phyloP scores from a whole-genome alignment of 805 yeast species.

The Kluyveromyces starmeri region DNA sequence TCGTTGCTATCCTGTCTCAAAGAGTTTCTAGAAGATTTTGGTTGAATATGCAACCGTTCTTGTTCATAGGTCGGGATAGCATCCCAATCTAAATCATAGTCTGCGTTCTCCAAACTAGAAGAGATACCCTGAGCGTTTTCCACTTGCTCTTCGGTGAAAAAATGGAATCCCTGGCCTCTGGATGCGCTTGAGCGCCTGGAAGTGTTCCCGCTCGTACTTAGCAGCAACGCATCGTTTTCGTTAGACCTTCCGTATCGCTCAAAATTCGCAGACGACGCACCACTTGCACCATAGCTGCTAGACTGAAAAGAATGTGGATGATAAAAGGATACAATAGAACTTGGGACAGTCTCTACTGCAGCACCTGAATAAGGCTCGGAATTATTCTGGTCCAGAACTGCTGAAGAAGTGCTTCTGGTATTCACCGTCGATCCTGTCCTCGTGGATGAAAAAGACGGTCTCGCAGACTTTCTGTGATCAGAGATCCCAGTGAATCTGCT shows the following conservation, averaged over 20 bases:
- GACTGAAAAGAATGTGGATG: constrained; percentile 49
- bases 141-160: constrained; percentile 76
- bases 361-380: constrained; percentile 74
- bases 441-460: constrained; percentile 26
- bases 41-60: constrained; percentile 27
- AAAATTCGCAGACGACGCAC: constrained; percentile 19
- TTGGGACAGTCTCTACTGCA: constrained; percentile 65
- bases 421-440: constrained; percentile 29
- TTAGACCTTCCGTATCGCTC: constrained; percentile 26
- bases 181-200: constrained; percentile 29
- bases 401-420: constrained; percentile 21
- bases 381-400: constrained; percentile 45
- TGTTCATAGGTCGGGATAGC: constrained; percentile 40
- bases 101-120: constrained; percentile 65
- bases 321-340: constrained; percentile 69
- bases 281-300: constrained; percentile 13
- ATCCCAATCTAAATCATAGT: constrained; percentile 72
- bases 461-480: constrained; percentile 3
- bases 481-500: constrained; percentile 1
- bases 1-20: constrained; percentile 13
- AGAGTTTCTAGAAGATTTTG: constrained; percentile 20
- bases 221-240: constrained; percentile 25
- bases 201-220: constrained; percentile 17
- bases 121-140: constrained; percentile 78
- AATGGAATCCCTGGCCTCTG: constrained; percentile 49